These are phyloP conservation scores for Clarkia xantiana DNA, from an alignment of 345 rosid species.

Conservation along the genomic window DNA sequence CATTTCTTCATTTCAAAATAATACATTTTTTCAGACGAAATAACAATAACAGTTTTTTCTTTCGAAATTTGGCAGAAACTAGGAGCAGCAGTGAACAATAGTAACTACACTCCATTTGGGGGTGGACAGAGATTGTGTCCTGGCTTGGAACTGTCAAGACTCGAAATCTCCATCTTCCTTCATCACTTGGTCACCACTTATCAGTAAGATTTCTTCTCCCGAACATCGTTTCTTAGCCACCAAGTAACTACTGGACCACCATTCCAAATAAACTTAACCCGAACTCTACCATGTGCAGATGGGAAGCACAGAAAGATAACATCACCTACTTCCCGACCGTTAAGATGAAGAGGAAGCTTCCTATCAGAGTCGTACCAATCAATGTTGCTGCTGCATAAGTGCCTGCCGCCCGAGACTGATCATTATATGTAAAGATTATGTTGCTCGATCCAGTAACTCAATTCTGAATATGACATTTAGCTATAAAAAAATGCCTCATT, in stretches of 20 bases:
- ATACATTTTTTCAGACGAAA: neutral
- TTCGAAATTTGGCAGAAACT: constrained; percentile 30
- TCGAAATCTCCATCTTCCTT: constrained; percentile 79
- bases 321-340: constrained; percentile 58
- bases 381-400: neutral
- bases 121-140: constrained; percentile 99
- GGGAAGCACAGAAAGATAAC: constrained; percentile 49
- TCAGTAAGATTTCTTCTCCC: constrained; percentile 19
- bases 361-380: constrained; percentile 30
- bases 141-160: constrained; percentile 81
- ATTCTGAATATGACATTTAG: too few species aligned
- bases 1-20: neutral
- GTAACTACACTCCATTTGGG: constrained; percentile 80
- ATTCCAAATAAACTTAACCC: neutral
- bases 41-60: neutral
- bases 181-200: constrained; percentile 75
- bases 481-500: too few species aligned
- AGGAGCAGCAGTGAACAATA: constrained; percentile 34
- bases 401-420: too few species aligned
- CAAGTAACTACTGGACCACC: too few species aligned
- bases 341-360: constrained; percentile 52
- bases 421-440: too few species aligned
- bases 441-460: too few species aligned
- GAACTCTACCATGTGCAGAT: constrained; percentile 19
- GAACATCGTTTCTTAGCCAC: neutral